Percentiles rank a stretch among this genome's conserved stretches.
phyloP scores from a whole-genome alignment of 495 filamentous ascomycete genomes.

The Podospora pseudopauciseta region DNA sequence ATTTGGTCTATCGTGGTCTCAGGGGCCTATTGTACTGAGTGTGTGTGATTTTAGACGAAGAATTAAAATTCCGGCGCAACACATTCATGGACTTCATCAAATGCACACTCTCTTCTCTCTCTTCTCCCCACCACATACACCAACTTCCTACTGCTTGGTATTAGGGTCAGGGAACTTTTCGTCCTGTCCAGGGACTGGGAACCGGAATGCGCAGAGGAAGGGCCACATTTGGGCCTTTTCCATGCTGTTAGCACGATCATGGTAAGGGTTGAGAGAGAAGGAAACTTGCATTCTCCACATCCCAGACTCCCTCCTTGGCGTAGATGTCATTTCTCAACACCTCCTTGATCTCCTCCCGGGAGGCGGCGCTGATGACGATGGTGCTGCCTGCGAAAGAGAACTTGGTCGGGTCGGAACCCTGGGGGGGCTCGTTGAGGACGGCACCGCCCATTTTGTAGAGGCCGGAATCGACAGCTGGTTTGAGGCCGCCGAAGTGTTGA shows the following conservation, averaged over 20 bases:
- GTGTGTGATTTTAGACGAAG: too few relatives aligned
- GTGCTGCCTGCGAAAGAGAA: conserved; percentile 68
- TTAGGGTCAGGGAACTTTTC: conserved; percentile 5
- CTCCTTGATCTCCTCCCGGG: conserved; percentile 65
- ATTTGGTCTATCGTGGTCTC: background rate
- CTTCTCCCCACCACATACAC: background rate
- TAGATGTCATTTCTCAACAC: conserved; percentile 72
- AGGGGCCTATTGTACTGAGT: too few relatives aligned
- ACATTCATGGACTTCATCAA: background rate
- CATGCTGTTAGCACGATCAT: background rate
- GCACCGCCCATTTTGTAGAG: conserved; percentile 61
- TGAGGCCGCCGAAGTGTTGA: conserved; percentile 54
- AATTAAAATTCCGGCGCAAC: too few relatives aligned
- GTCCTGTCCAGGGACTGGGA: conserved; percentile 24
- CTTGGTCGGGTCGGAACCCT: conserved; percentile 53
- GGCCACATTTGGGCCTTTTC: conserved; percentile 42
- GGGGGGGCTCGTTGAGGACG: conserved; percentile 62
- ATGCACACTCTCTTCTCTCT: background rate
- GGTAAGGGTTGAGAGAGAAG: background rate
- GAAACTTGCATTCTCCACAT: conserved; percentile 63
- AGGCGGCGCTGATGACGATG: conserved; percentile 59
- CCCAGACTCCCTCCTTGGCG: conserved; percentile 69
- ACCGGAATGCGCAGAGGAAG: conserved; percentile 42
- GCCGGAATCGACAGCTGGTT: conserved; percentile 41
- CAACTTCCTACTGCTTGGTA: background rate